Evolutionary conservation across 1,139 yeast species (phyloP).

Genomic region (Suhomyces guaymorum): DNA sequence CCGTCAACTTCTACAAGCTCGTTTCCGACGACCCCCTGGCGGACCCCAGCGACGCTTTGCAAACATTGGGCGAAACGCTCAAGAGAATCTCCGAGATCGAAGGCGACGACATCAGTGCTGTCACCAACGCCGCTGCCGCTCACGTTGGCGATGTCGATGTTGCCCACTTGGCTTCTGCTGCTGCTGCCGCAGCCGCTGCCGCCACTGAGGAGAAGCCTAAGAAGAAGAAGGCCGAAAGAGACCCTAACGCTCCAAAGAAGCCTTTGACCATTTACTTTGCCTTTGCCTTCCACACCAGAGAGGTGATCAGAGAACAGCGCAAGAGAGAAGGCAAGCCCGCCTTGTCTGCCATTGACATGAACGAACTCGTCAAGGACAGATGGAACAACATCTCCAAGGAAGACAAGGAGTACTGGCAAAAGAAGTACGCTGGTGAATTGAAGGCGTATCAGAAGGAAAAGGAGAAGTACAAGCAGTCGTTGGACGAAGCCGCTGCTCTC

Average conservation of each 20-base stretch:
- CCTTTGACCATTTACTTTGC: slow-evolving; percentile 82
- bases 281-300: slow-evolving; percentile 66
- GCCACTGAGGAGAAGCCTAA: slow-evolving; percentile 32
- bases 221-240: slow-evolving; percentile 47
- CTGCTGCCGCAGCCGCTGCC: slow-evolving; percentile 13
- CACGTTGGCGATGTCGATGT: slow-evolving; percentile 17
- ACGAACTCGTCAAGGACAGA: slow-evolving; percentile 71
- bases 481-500: slow-evolving; percentile 23
- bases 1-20: slow-evolving; percentile 69
- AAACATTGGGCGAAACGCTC: slow-evolving; percentile 29
- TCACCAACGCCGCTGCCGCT: slow-evolving; percentile 18
- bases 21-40: slow-evolving; percentile 37
- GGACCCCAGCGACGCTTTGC: slow-evolving; percentile 29
- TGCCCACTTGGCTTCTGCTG: slow-evolving; percentile 18
- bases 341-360: slow-evolving; percentile 71
- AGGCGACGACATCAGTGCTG: slow-evolving; percentile 18
- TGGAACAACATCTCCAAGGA: slow-evolving; percentile 71
- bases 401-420: slow-evolving; percentile 77
- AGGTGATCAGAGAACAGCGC: slow-evolving; percentile 65
- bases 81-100: slow-evolving; percentile 17
- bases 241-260: slow-evolving; percentile 65
- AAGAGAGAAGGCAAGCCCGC: slow-evolving; percentile 58
- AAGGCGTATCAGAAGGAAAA: slow-evolving; percentile 62
- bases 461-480: slow-evolving; percentile 59
- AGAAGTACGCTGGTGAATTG: slow-evolving; percentile 66